Conservation (phyloP, 495 filamentous ascomycete species). For the Aspergillus nidulans region DNA sequence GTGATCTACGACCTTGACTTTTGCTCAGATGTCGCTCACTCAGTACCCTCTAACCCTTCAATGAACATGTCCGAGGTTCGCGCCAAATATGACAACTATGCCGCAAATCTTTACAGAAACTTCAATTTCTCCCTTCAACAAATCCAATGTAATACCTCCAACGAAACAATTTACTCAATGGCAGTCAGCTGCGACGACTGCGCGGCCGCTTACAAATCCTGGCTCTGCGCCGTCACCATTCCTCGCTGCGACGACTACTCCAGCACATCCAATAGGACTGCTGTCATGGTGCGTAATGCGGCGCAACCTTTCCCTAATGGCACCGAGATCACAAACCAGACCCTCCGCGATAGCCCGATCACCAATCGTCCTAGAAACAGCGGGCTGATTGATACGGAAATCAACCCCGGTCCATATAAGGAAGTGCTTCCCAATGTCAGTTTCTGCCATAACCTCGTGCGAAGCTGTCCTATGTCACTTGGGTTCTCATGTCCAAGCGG, state of each 20-base stretch:
- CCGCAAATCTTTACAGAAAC: conserved; percentile 57
- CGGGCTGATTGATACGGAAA: conserved; percentile 57
- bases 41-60: conserved; percentile 73
- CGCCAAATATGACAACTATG: conserved; percentile 65
- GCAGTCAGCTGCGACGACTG: conserved; percentile 72
- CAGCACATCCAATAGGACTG: conserved; percentile 40
- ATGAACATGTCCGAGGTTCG: conserved; percentile 45
- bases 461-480: conserved; percentile 75
- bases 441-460: conserved; percentile 77
- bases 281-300: conserved; percentile 65
- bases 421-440: conserved; percentile 84
- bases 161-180: conserved; percentile 72
- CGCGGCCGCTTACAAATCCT: conserved; percentile 75
- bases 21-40: conserved; percentile 82
- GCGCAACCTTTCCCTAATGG: conserved; percentile 65
- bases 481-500: conserved; percentile 71
- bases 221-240: conserved; percentile 91
- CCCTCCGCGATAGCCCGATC: conserved; percentile 26
- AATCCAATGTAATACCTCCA: conserved; percentile 73
- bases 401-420: conserved; percentile 87
- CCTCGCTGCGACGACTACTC: conserved; percentile 85
- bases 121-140: conserved; percentile 80
- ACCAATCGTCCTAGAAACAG: conserved; percentile 59
- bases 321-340: conserved; percentile 36
- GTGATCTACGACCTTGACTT: conserved; percentile 79